These are phyloP conservation scores for Colletotrichum tamarilloi DNA, from an alignment of 2,329 filamentous ascomycete species.

Conservation along the genomic window DNA sequence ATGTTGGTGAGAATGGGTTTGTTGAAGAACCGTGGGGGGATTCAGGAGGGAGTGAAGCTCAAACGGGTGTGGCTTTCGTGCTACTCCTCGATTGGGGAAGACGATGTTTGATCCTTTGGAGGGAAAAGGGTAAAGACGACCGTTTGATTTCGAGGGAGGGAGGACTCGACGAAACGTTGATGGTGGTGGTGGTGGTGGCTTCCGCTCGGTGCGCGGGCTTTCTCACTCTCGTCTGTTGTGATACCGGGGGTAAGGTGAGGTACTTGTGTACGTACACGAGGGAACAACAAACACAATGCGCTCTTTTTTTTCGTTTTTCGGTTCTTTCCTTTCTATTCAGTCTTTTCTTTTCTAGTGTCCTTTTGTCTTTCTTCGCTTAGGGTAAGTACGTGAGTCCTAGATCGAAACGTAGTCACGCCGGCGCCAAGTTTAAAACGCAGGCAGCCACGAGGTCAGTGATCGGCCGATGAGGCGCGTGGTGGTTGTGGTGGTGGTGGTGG, in stretches of 20 bases:
- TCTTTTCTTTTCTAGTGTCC: too few relatives aligned
- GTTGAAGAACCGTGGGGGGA: conserved; percentile 12
- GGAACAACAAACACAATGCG: background rate
- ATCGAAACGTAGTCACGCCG: conserved; percentile 30
- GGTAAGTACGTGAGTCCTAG: background rate
- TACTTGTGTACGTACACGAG: background rate
- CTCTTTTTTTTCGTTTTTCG: background rate
- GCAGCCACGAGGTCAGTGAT: conserved; percentile 34
- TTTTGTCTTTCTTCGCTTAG: too few relatives aligned
- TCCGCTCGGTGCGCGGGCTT: too few relatives aligned
- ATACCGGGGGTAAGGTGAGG: background rate
- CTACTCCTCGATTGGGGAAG: conserved; percentile 17
- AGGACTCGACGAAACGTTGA: too few relatives aligned
- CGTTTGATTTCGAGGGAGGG: background rate
- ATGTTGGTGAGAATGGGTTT: conserved; percentile 12
- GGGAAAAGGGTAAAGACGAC: background rate
- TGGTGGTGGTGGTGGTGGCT: too few relatives aligned
- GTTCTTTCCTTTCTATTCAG: too few relatives aligned
- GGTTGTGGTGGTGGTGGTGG: background rate
- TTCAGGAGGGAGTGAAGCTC: background rate
- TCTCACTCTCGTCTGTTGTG: background rate
- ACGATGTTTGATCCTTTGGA: background rate
- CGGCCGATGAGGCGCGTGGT: conserved; percentile 29
- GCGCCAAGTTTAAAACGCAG: conserved; percentile 20
- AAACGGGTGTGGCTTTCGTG: conserved; percentile 26